These are phyloP conservation scores for Symmetrospora coprosmae DNA, from an alignment of 768 basidiomycete genomes.

Conservation along the genomic window DNA sequence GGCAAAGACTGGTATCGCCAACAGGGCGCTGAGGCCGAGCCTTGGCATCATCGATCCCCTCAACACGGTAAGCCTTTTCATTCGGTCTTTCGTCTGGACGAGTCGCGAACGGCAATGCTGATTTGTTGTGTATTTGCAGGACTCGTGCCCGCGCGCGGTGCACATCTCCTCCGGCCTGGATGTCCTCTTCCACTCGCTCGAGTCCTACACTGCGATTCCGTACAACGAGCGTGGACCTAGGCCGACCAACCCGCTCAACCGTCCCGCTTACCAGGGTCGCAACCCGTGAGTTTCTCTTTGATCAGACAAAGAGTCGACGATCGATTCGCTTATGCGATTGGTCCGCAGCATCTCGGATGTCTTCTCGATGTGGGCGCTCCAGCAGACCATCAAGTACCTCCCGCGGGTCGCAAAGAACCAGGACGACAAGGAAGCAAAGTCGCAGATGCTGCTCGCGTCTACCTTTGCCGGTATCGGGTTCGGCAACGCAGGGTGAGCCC, in stretches of 20 bases:
- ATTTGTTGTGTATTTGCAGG: constrained; percentile 1
- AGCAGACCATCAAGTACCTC: constrained; percentile 72
- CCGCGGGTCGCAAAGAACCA: constrained; percentile 66
- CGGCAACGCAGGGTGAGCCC: constrained; percentile 87
- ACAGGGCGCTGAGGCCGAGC: constrained; percentile 73
- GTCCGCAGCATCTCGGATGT: too few relatives aligned
- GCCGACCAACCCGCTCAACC: constrained; percentile 71
- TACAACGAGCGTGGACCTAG: constrained; percentile 81
- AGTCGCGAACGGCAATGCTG: background rate
- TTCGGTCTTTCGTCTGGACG: background rate
- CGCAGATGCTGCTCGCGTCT: constrained; percentile 59
- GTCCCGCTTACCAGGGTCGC: constrained; percentile 85
- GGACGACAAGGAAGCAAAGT: constrained; percentile 65
- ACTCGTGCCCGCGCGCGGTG: constrained; percentile 64
- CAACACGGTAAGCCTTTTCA: constrained; percentile 55
- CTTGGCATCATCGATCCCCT: constrained; percentile 73
- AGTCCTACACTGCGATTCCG: constrained; percentile 88
- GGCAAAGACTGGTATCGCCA: constrained; percentile 95
- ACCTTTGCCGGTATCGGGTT: constrained; percentile 72
- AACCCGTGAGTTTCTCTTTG: constrained; percentile 81
- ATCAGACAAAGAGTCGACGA: too few relatives aligned
- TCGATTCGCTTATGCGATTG: too few relatives aligned
- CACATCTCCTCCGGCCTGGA: constrained; percentile 92
- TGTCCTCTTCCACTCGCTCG: constrained; percentile 87
- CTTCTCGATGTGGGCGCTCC: constrained; percentile 80